These are phyloP conservation scores for Sclerospora graminicola DNA, from an alignment of 352 stramenopile genomes.

Conservation along the genomic window DNA sequence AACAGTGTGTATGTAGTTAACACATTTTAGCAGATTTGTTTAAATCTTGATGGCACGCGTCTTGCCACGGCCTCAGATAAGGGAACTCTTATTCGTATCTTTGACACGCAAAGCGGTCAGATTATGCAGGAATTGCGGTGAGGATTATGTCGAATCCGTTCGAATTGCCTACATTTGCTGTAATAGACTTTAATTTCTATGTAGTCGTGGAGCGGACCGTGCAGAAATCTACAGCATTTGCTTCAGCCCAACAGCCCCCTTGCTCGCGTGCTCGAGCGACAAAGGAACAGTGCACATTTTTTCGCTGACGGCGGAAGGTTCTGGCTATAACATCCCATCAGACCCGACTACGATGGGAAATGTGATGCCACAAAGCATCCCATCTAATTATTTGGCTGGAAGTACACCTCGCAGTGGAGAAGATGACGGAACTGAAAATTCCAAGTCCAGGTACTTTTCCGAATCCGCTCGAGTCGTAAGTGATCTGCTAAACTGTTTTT, in stretches of 20 bases:
- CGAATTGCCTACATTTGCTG: background rate
- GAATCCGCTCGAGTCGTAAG: background rate
- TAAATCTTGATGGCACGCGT: constrained; percentile 92
- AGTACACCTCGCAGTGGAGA: constrained; percentile 43
- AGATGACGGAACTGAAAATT: constrained; percentile 81
- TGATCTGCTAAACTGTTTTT: background rate
- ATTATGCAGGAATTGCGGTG: constrained; percentile 82
- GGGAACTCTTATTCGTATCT: constrained; percentile 96
- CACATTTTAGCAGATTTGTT: constrained; percentile 45
- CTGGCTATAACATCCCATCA: constrained; percentile 42
- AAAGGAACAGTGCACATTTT: constrained; percentile 97
- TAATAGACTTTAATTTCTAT: background rate
- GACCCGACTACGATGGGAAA: constrained; percentile 48
- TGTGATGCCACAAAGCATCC: constrained; percentile 27
- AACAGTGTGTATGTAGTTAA: background rate
- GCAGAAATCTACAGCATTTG: constrained; percentile 96
- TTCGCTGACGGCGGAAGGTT: constrained; percentile 64
- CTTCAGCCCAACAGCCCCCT: constrained; percentile 91
- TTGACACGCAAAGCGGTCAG: constrained; percentile 91
- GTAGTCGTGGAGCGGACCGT: constrained; percentile 91
- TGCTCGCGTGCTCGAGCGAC: constrained; percentile 94
- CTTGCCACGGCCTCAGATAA: constrained; percentile 95
- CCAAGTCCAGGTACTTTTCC: constrained; percentile 64
- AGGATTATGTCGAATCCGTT: constrained; percentile 3
- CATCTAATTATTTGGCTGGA: constrained; percentile 30